These are phyloP conservation scores for Boletus patriciae DNA, from an alignment of 768 basidiomycete species.

Conservation along the genomic window DNA sequence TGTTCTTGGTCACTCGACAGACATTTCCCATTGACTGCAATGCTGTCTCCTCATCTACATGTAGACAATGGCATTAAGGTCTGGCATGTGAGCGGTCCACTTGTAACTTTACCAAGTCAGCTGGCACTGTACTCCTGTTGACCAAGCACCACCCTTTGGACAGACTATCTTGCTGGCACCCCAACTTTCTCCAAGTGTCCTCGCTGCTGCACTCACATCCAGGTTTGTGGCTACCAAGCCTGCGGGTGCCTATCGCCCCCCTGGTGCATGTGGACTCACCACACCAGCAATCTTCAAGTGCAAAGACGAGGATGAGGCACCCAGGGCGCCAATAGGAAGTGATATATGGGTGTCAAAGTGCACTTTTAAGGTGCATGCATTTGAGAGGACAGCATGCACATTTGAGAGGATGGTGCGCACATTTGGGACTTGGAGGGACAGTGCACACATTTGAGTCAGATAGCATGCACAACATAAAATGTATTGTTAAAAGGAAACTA, in stretches of 20 bases:
- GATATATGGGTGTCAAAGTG: not conserved
- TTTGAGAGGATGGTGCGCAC: too few relatives aligned
- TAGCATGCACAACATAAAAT: too few relatives aligned
- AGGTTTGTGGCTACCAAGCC: conserved; percentile 64
- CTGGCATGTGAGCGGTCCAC: conserved; percentile 87
- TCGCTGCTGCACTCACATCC: conserved; percentile 45
- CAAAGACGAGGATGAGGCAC: conserved; percentile 82
- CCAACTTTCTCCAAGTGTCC: conserved; percentile 57
- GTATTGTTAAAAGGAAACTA: too few relatives aligned
- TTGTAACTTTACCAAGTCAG: conserved; percentile 90
- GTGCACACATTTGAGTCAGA: too few relatives aligned
- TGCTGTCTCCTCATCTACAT: conserved; percentile 92
- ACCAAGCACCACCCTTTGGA: conserved; percentile 75
- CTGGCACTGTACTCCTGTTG: conserved; percentile 81
- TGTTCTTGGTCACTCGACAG: conserved; percentile 98
- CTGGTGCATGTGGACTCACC: conserved; percentile 85
- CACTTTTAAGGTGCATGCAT: too few relatives aligned
- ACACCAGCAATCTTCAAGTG: conserved; percentile 89
- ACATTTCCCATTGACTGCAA: conserved; percentile 89
- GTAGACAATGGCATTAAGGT: conserved; percentile 98
- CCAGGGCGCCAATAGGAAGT: conserved; percentile 45
- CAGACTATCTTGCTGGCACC: conserved; percentile 67
- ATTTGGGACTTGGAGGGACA: too few relatives aligned
- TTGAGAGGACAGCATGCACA: too few relatives aligned
- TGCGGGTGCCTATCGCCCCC: conserved; percentile 88